Conservation (phyloP, 495 filamentous ascomycete species). For the Penicillium goetzii region DNA sequence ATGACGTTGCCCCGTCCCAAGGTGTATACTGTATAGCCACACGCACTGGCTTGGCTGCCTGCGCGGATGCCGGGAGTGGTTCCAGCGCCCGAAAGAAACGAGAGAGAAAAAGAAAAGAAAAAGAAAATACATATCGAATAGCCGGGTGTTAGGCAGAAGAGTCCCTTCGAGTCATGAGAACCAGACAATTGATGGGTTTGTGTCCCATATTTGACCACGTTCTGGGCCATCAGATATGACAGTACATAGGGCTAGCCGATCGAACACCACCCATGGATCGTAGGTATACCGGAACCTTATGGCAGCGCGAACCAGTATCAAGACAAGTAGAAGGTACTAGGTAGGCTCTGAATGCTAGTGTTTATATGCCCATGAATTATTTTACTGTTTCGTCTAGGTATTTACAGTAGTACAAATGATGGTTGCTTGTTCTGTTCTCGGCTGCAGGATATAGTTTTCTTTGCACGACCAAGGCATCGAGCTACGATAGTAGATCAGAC, state of each 20-base stretch:
- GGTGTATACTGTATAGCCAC: background rate
- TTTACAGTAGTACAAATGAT: background rate
- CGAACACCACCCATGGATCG: background rate
- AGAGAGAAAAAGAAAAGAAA: background rate
- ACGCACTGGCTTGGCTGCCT: background rate
- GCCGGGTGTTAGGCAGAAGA: background rate
- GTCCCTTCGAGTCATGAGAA: background rate
- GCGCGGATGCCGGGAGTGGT: background rate
- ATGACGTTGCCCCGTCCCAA: background rate
- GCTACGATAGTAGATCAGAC: too few relatives aligned
- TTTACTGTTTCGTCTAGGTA: background rate
- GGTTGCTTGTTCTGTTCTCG: background rate
- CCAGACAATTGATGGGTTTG: background rate
- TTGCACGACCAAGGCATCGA: too few relatives aligned
- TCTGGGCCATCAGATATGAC: slow-evolving; percentile 5
- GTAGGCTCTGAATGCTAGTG: background rate
- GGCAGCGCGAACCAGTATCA: background rate
- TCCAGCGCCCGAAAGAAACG: background rate
- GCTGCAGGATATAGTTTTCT: background rate
- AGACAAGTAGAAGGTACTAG: background rate
- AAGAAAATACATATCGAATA: background rate
- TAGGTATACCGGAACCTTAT: background rate
- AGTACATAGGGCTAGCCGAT: background rate
- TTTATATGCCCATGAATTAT: background rate
- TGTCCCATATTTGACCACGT: background rate